Evolutionary conservation across 441 rosid species (phyloP).

Genomic region (Arabidopsis hybrid): DNA sequence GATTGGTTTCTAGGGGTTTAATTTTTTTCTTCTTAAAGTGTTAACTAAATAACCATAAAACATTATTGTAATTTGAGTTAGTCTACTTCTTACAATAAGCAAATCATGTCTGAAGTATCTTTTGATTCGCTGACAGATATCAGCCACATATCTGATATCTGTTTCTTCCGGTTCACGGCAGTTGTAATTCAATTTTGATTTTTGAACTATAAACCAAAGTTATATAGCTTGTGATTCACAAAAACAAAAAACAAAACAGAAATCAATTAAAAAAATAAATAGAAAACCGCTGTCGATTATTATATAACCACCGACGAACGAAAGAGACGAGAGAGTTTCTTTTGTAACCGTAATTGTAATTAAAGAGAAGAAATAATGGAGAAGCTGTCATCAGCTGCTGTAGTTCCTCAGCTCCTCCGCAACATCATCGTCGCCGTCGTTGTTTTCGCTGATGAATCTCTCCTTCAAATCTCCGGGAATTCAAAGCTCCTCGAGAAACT

Average conservation of each 20-base stretch:
- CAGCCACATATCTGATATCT: not conserved
- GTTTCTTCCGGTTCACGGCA: slow-evolving; percentile 6
- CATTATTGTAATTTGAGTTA: not conserved
- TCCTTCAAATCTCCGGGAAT: slow-evolving; percentile 51
- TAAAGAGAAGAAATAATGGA: slow-evolving; percentile 46
- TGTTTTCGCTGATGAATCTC: slow-evolving; percentile 66
- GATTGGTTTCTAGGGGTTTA: slow-evolving; percentile 25
- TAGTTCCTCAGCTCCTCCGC: slow-evolving; percentile 64
- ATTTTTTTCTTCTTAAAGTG: not conserved
- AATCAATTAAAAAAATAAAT: too few species aligned
- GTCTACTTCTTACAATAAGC: not conserved
- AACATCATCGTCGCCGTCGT: slow-evolving; percentile 57
- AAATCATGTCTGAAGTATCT: not conserved
- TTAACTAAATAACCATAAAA: not conserved
- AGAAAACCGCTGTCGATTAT: slow-evolving; percentile 4
- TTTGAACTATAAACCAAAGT: too few species aligned
- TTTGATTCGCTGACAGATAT: not conserved
- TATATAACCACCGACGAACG: slow-evolving; percentile 1
- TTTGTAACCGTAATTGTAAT: slow-evolving; percentile 16
- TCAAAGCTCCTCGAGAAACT: slow-evolving; percentile 58
- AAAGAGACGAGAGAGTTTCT: not conserved
- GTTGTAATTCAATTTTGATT: not conserved
- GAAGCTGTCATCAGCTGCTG: slow-evolving; percentile 34
- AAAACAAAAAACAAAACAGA: too few species aligned
- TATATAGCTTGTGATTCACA: too few species aligned